Base-by-base conservation (phyloP, 106 monocot genomes). In the Gastrodia elata region DNA sequence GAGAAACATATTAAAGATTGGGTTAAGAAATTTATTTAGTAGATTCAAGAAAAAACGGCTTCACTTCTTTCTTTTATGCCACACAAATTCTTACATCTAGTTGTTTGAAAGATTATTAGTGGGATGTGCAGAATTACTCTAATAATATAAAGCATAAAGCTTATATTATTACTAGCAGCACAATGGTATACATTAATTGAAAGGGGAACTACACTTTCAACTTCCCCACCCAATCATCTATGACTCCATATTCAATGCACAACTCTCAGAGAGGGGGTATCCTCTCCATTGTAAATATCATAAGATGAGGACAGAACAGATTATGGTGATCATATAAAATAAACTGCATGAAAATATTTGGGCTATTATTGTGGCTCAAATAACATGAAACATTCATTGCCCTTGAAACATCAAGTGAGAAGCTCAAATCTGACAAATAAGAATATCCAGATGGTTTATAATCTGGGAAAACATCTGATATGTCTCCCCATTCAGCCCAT, bases 271-370 rank as follows among this genome's bases (percentile, higher is more conserved):
- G 25, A 27, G 87, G 87, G 77, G 87, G 84, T 16, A 88, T 82
- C 56, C 77, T 88, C 57, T 88, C 87, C 84, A 84, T 32, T 68
- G 87, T 79, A 70, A 88, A 88, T 30, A 88, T 68, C 87, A 88
- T 88, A 2, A 88, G 68, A 77, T 80, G 87, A 49, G 87, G 87
- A 71, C 77, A 84, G 18, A 55, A 65, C 33, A 39, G 65, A 40
- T 77, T 68, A 46, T 71, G 38, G 61, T 88, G 87, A 77, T 84
- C 84, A 76, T 71, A 74, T 0, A 84, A 74, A 2, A 84, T 79
- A 74, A 81, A 78, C 77, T 88, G 87, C 76, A 80, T 49, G 72
- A 88, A 84, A 24, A 88, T 80, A 82, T 88, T 88, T 0, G 87
- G 87, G 38, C 44, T 80, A 41, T n/a, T 46, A 48, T 82, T 88